Base-by-base conservation (phyloP, 2,329 filamentous ascomycete species). In the Fonsecaea pugnacius region DNA sequence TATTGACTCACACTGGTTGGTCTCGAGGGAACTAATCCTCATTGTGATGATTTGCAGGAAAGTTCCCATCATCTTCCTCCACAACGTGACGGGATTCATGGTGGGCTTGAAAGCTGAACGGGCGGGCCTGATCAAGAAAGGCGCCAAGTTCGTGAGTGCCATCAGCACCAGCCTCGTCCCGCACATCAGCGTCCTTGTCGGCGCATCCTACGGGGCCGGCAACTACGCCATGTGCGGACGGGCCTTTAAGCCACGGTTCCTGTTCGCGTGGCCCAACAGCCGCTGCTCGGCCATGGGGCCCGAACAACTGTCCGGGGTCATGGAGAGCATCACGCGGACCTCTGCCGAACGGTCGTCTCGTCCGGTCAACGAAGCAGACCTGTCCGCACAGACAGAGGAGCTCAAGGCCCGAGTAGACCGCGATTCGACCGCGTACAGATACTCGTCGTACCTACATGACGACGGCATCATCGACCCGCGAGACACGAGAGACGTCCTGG, bases 11-110 rank as follows among this genome's bases (percentile, higher is more conserved):
- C 27, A 4, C 27, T 30, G 3, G 27, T 4, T 30, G 27, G 6
- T 30, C 6, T 30, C 27, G 27, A 2, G 27, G 27, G 27, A 30
- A 5, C 27, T 30, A 4, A 30, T 6, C 27, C 2, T 30, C 6
- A 1, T 30, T 30, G 27, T 30, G 4, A 30, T 1, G 1, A 30
- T 6, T 7, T 51, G 21, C 48, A 54, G 76, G 75, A 73, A 73
- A 27, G 75, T 68, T 0, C 79, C 79, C 0, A 79, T 81, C 14
- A 70, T 81, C 4, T 82, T 80, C 71, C 69, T 82, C 0, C 79
- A 81, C 68, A 82, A 81, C 48, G 79, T 81, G 0, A 81, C 79
- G 0, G 79, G 79, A 0, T 82, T 82, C 71, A 82, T 82, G 79
- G 79, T 82, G 2, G 79, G 79, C 2, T 68, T 75, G 4, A 79